These are phyloP conservation scores for Telopea speciosissima DNA, from an alignment of 177 flowering plant species.

Conservation along the genomic window DNA sequence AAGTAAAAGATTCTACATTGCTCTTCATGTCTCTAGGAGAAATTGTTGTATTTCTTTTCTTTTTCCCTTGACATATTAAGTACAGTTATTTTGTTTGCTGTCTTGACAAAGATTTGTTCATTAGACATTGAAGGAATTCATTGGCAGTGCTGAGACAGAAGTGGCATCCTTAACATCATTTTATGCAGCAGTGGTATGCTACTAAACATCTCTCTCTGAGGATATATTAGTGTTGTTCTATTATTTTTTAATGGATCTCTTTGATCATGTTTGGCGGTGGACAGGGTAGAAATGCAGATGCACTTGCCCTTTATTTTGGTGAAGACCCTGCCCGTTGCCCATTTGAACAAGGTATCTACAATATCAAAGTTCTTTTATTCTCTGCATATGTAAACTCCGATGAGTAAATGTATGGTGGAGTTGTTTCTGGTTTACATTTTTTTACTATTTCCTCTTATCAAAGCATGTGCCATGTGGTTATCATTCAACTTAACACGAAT, in stretches of 20 bases:
- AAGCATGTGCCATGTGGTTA: too few species aligned
- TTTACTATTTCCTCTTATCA: too few species aligned
- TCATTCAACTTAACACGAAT: too few species aligned
- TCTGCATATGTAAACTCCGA: too few species aligned
- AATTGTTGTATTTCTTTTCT: not conserved
- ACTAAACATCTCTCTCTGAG: slow-evolving; percentile 10
- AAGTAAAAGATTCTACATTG: not conserved
- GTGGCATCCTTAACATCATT: slow-evolving; percentile 62
- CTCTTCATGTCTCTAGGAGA: not conserved
- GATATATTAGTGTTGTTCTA: too few species aligned
- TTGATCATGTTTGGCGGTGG: slow-evolving; percentile 17
- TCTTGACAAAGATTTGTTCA: slow-evolving; percentile 12
- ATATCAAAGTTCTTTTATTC: not conserved
- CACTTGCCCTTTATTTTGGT: slow-evolving; percentile 75
- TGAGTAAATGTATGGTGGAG: not conserved
- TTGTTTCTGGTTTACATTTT: too few species aligned
- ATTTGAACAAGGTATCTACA: slow-evolving; percentile 70
- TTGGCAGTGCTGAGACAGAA: slow-evolving; percentile 64
- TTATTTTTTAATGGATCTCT: slow-evolving; percentile 5
- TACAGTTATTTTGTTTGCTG: not conserved
- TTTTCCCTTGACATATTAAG: not conserved
- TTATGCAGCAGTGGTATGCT: slow-evolving; percentile 77
- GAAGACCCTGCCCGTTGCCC: slow-evolving; percentile 94
- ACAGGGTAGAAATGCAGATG: slow-evolving; percentile 97
- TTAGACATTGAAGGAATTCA: slow-evolving; percentile 77